Evolutionary conservation across 805 yeast genomes (phyloP), one percentile per base, ranked within the genome.

Genomic region (Monosporozyma servazzii): DNA sequence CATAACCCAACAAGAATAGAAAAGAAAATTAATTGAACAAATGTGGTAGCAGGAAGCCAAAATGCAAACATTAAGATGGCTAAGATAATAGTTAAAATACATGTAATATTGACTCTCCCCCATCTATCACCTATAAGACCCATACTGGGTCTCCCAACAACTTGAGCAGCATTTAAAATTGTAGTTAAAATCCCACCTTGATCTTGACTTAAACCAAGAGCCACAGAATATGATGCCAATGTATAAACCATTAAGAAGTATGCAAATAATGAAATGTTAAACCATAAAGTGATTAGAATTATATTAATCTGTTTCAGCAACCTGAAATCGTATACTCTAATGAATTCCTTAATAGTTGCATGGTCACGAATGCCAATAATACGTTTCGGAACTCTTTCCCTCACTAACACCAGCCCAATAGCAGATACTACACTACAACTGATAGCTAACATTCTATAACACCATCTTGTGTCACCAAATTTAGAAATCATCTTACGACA

Each of bases 21-120:
- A 54, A 76, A 76, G 13, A 70, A 67, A 3, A 75, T 54, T 29
- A 79, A 57, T 23, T 71, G 67, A 0, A 68, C 63, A 55, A 72
- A 77, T 1, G 71, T 71, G 42, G 57, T 64, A 0, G 76, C 64
- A 21, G 78, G 73, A 13, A 77, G 67, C 84, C 84, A 79, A 54
- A 72, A 77, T 3, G 65, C 72, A 51, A 76, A 71, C 33, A 69
- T 56, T n/a, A 76, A 54, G 0, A 78, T 56, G 2, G 71, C 64
- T 29, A 74, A 54, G 2, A 75, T 51, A 1, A 58, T 17, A 0
- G 77, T 70, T 7, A 69, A 56, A 3, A 66, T 31, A 9, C 73
- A 65, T 3, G 81, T 71, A n/a, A 72, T 64, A 55, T 78, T 78
- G 3, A 75, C 64, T 53, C 79, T 66, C 1, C 83, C 83, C 47